phyloP scores from a whole-genome alignment of 371 early-diverging fungal genomes.

The Rhizopus stolonifer region DNA sequence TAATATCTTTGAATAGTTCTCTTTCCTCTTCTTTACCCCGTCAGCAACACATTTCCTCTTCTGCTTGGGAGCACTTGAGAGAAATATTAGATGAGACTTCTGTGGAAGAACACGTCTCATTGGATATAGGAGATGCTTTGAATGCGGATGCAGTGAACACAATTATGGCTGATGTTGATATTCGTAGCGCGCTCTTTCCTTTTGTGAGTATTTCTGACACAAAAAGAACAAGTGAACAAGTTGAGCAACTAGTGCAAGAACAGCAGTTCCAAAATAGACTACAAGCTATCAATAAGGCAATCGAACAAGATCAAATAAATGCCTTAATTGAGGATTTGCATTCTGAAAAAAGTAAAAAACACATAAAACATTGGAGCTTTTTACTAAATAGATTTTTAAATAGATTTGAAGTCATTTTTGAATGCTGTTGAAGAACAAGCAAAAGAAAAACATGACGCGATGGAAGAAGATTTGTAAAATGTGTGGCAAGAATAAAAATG shows the following conservation, averaged over 20 bases:
- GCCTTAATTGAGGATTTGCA: conserved; percentile 59
- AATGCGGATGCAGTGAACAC: conserved; percentile 52
- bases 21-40: conserved; percentile 10
- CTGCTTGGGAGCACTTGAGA: conserved; percentile 13
- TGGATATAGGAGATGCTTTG: conserved; percentile 47
- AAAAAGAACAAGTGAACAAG: conserved; percentile 49
- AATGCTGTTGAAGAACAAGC: conserved; percentile 64
- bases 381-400: neutral
- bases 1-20: neutral
- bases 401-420: conserved; percentile 71
- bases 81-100: neutral
- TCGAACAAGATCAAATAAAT: conserved; percentile 70
- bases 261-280: conserved; percentile 75
- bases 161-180: conserved; percentile 56
- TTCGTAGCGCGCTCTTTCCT: conserved; percentile 64
- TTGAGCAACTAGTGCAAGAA: conserved; percentile 60
- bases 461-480: neutral
- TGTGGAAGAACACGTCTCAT: conserved; percentile 8
- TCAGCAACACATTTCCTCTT: neutral
- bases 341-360: conserved; percentile 15
- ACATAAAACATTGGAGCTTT: neutral
- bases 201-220: conserved; percentile 54
- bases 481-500: neutral
- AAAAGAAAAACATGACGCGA: conserved; percentile 35
- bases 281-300: conserved; percentile 59